Evolutionary conservation across 192 early-diverging fungal genomes (phyloP).

Genomic region (Allomyces arbusculus): DNA sequence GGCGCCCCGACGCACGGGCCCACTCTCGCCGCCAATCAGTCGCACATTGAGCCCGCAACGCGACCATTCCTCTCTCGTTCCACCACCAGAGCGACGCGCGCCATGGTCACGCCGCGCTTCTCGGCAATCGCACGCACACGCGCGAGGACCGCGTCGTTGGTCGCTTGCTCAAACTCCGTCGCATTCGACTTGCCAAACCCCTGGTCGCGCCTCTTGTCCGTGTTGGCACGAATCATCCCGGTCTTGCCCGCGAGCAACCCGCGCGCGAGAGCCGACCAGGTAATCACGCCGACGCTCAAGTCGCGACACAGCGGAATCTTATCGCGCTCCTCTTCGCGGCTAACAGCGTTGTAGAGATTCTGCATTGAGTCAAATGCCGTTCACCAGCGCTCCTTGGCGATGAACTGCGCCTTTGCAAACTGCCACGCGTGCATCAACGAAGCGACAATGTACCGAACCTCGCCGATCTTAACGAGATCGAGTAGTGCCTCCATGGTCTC

Average conservation of each 20-base stretch:
- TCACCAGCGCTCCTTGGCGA: constrained; percentile 29
- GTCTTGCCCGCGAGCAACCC: constrained; percentile 26
- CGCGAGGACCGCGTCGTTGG: constrained; percentile 14
- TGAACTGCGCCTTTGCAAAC: constrained; percentile 18
- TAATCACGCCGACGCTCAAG: constrained; percentile 19
- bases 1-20: no score
- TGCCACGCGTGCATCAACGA: constrained; percentile 26
- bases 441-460: constrained; percentile 32
- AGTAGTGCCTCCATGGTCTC: constrained; percentile 50
- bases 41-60: no score
- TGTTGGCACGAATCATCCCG: constrained; percentile 2
- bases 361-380: constrained; percentile 26
- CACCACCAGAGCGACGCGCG: constrained; percentile 20
- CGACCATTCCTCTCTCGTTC: no score
- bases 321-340: constrained; percentile 36
- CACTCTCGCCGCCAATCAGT: no score
- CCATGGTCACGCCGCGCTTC: constrained; percentile 15
- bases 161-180: not conserved
- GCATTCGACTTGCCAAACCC: constrained; percentile 1
- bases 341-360: constrained; percentile 15
- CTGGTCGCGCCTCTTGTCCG: constrained; percentile 5
- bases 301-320: constrained; percentile 25
- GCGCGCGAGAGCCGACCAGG: constrained; percentile 32
- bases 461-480: constrained; percentile 40
- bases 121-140: constrained; percentile 17